Percentiles rank a stretch among this genome's conserved stretches.
Evolutionary conservation across 345 rosid genomes (phyloP).

Genomic region (Syzygium grande): DNA sequence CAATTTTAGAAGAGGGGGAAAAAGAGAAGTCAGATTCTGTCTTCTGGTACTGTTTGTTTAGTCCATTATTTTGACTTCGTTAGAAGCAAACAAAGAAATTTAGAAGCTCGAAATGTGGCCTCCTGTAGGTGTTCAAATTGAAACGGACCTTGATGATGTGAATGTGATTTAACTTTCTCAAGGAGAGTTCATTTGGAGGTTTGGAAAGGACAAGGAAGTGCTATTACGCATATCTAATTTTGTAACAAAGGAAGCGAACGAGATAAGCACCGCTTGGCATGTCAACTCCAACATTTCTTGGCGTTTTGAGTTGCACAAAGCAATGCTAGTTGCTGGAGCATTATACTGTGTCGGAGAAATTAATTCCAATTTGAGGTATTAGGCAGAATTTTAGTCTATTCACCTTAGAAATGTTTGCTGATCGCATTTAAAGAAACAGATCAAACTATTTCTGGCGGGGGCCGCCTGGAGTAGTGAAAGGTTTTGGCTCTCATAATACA

Average conservation of each 20-base stretch:
- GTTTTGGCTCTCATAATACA: neutral
- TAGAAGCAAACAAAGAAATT: neutral
- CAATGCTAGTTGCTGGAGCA: neutral
- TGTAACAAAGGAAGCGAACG: neutral
- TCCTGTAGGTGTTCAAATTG: slow-evolving; percentile 51
- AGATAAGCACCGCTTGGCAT: neutral
- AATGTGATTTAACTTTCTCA: slow-evolving; percentile 1
- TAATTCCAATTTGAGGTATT: neutral
- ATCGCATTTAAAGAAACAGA: neutral
- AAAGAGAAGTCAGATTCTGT: neutral
- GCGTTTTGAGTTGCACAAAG: neutral
- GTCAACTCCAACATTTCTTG: neutral
- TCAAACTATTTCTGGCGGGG: neutral
- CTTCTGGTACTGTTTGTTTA: neutral
- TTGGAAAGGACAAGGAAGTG: neutral
- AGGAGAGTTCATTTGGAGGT: neutral
- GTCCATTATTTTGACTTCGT: neutral
- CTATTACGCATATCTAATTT: neutral
- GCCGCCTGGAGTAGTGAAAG: neutral
- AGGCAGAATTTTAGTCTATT: neutral
- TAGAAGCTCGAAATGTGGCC: neutral
- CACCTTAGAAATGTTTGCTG: neutral
- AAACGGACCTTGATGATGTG: slow-evolving; percentile 55
- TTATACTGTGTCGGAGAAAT: neutral
- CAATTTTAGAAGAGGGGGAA: neutral